Base-by-base conservation (phyloP, 371 early-diverging fungal genomes). In the Mortierella sp. region DNA sequence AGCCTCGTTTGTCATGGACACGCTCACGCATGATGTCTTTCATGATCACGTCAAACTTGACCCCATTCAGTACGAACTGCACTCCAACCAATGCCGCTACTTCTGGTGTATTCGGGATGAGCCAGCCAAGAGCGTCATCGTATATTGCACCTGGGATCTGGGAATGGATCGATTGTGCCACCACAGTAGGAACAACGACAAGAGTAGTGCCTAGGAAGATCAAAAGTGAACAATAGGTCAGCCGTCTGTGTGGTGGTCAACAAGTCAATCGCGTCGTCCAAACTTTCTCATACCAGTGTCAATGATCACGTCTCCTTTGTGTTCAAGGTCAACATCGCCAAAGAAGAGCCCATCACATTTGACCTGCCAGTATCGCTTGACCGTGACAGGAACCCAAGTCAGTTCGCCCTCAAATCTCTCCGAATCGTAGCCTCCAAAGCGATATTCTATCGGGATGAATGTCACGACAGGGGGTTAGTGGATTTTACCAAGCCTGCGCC, bases 341-440 rank as follows among this genome's bases (percentile, higher is more conserved):
- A 84, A 61, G 3, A 69, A 63, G 34, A 86, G 54, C 13, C 76
- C 74, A 2, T 74, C 82, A 46, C 85, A 61, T 16, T 77, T 62
- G 3, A 85, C 77, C 63, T 84, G 85, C 87, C 87, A 86, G 46
- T 85, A 85, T 46, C 78, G 78, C 62, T 79, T 65, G 24, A 63
- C 47, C 0, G 80, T 79, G 19, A 84, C 78, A 17, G 81, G 79
- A 6, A 82, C 76, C 49, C 79, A 82, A 17, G 77, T 81, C 37
- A 84, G 55, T 9, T 67, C 60, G 43, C 82, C 84, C 17, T 63
- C 79, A 37, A 77, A 76, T 31, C 62, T 67, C 12, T 71, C 66
- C 16, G 57, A 22, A 21, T 84, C 80, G 56, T 81, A 81, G 22
- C 76, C 82, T 53, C 84, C 84, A 43, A 82, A 82, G 14, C 73